Conservation (phyloP, 257 asterid genomes). For the Gynochthodes officinalis region DNA sequence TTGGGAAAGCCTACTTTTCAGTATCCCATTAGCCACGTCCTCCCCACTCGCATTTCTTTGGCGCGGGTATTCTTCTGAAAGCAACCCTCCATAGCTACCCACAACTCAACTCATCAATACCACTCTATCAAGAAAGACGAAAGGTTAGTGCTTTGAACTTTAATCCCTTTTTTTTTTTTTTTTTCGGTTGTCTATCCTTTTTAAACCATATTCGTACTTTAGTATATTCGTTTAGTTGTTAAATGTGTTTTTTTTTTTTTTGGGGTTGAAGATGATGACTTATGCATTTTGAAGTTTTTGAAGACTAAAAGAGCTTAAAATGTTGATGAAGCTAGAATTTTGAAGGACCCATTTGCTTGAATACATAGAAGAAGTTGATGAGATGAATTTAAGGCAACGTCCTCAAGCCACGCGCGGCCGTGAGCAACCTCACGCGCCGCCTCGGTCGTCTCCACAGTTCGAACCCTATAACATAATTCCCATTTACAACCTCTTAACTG, state of each 20-base stretch:
- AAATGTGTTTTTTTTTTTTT: neutral
- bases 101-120: neutral
- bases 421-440: constrained; percentile 40
- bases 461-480: constrained; percentile 64
- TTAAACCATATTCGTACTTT: neutral
- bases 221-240: neutral
- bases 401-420: constrained; percentile 54
- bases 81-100: constrained; percentile 11
- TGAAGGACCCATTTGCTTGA: constrained; percentile 21
- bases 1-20: neutral
- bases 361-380: constrained; percentile 21
- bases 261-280: constrained; percentile 2
- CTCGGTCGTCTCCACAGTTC: constrained; percentile 29
- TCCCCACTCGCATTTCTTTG: constrained; percentile 3
- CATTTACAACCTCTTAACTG: constrained; percentile 54
- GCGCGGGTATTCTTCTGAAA: constrained; percentile 14
- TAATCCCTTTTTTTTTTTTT: neutral
- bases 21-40: neutral
- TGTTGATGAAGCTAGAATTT: constrained; percentile 1
- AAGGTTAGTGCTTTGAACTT: neutral
- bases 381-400: constrained; percentile 64
- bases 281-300: neutral
- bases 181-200: neutral
- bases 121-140: neutral
- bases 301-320: constrained; percentile 9